Base-by-base conservation (phyloP, 352 stramenopile genomes). In the Saprolegnia diclina region DNA sequence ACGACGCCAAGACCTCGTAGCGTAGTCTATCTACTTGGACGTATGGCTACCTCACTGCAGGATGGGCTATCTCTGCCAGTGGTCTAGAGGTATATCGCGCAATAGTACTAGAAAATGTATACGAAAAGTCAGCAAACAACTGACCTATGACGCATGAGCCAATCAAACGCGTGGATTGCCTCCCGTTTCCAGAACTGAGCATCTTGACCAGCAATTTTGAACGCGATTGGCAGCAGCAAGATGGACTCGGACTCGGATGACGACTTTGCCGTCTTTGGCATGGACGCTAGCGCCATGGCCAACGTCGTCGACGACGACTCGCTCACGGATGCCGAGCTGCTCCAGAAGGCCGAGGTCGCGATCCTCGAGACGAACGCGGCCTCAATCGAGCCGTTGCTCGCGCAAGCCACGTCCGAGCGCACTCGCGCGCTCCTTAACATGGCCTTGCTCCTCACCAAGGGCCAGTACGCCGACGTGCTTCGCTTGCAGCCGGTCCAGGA, bases 391-490 rank as follows among this genome's bases (percentile, higher is more conserved):
- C 45, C 46, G 32, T 22, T 76, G 35, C 46, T 63, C 10, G 45
- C 22, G 4, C 37, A 73, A 53, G 5, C 71, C 21, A 37, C 54
- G 7, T 45, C 37, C 22, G 54, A 54, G 65, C 67, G 42, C 54
- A 72, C 66, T 29, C 66, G 24, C 24, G 71, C 24, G 78, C 37
- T 80, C 13, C 53, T 89, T 26, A 56, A 59, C 21, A 79, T 91
- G 74, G 80, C 79, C 6, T 76, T 80, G 67, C 71, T 85, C 32
- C 65, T 93, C 42, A 87, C 76, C 44, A 74, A 86, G 46, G 85
- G 82, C 13, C 54, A 79, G 19, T 93, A 91, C 64, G 81, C 78
- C 0, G 80, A 82, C 19, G 74, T 88, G 0, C 56, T 93, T 61
- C 79, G 81, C 22, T 72, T 82, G 5, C 52, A 71, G 14, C 66